phyloP scores from a whole-genome alignment of 495 filamentous ascomycete species.

The Tuber calosporum region DNA sequence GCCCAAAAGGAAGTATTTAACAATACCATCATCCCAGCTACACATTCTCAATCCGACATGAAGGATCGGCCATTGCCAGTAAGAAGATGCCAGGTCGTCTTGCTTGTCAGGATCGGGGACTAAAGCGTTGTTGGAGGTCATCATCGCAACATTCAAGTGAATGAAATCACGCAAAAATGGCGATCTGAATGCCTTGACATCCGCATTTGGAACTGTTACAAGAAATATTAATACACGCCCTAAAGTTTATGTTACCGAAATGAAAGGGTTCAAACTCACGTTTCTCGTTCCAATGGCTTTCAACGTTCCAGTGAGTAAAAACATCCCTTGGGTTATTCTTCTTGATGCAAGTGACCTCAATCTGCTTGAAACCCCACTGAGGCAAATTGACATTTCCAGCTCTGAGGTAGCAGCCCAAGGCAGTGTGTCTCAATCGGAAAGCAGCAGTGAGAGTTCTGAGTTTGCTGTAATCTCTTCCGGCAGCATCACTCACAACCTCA shows the following conservation, averaged over 20 bases:
- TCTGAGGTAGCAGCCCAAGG: constrained; percentile 84
- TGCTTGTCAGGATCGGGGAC: constrained; percentile 98
- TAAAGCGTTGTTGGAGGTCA: constrained; percentile 98
- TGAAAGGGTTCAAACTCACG: constrained; percentile 46
- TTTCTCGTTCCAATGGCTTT: constrained; percentile 88
- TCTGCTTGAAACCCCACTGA: constrained; percentile 99
- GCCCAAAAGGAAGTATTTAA: constrained; percentile 97
- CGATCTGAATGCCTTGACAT: constrained; percentile 89
- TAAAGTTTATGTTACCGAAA: constrained; percentile 6
- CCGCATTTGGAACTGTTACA: constrained; percentile 69
- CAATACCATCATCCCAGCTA: constrained; percentile 88
- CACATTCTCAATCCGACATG: constrained; percentile 96
- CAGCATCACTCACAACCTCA: constrained; percentile 83
- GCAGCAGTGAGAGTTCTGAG: constrained; percentile 88
- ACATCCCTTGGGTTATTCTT: constrained; percentile 85
- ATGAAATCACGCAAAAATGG: constrained; percentile 95
- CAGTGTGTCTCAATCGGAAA: constrained; percentile 78
- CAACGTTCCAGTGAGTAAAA: constrained; percentile 98
- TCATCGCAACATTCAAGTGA: constrained; percentile 98
- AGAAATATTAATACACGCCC: constrained; percentile 33
- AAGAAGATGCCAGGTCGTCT: constrained; percentile 90
- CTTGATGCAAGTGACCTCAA: constrained; percentile 92
- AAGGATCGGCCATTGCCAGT: constrained; percentile 98
- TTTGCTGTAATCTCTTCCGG: constrained; percentile 74
- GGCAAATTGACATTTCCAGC: constrained; percentile 95